A percentile compares a stretch with the other conserved stretches of the same genome.
phyloP scores from a whole-genome alignment of 495 filamentous ascomycete species.

The Aspergillus cavernicola region DNA sequence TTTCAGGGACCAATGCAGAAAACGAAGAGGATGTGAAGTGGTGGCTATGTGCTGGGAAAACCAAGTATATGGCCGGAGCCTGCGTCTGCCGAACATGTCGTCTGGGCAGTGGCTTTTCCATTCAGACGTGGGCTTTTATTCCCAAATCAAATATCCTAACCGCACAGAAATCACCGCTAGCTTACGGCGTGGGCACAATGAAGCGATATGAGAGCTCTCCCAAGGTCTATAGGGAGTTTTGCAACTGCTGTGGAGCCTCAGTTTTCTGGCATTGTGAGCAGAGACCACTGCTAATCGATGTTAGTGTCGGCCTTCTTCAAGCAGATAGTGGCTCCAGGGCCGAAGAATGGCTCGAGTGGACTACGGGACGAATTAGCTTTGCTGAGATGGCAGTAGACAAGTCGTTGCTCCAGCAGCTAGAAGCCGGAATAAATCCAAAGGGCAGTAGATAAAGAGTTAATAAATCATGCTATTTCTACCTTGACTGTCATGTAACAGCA shows the following conservation, averaged over 20 bases:
- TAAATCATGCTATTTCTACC: too few species aligned
- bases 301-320: constrained; percentile 59
- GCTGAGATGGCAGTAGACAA: constrained; percentile 52
- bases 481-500: too few species aligned
- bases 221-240: constrained; percentile 60
- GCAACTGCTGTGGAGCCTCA: constrained; percentile 58
- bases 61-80: constrained; percentile 60
- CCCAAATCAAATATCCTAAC: constrained; percentile 58
- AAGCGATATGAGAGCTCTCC: constrained; percentile 51
- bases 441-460: not conserved
- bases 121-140: constrained; percentile 66
- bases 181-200: constrained; percentile 47
- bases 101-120: constrained; percentile 58
- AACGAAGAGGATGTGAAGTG: constrained; percentile 48
- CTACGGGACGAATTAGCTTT: constrained; percentile 56
- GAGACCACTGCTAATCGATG: constrained; percentile 59
- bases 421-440: constrained; percentile 18
- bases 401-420: constrained; percentile 31
- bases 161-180: constrained; percentile 28
- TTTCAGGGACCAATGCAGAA: constrained; percentile 26
- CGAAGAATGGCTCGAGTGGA: constrained; percentile 61
- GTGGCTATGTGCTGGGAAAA: constrained; percentile 44
- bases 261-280: constrained; percentile 61
- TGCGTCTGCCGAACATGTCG: constrained; percentile 65
- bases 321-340: constrained; percentile 50